Percentiles rank a stretch among this genome's conserved stretches.
phyloP scores from a whole-genome alignment of 2,329 filamentous ascomycete genomes.

The Teratosphaeria destructans region DNA sequence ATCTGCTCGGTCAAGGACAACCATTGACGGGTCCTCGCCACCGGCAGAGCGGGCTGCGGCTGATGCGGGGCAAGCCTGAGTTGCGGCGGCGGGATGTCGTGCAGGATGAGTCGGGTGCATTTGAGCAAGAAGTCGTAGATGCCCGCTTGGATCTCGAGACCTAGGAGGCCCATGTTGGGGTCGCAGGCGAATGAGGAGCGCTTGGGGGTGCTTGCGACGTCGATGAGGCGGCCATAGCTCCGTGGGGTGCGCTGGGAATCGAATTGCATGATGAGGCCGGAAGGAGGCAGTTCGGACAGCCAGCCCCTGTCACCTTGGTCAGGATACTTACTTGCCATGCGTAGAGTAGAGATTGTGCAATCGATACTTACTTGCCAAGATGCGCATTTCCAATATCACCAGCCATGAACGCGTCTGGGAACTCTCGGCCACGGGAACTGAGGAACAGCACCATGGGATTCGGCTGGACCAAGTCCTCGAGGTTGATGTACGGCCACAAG shows the following conservation, averaged over 20 bases:
- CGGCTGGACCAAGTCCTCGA: constrained; percentile 42
- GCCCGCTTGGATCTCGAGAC: constrained; percentile 1
- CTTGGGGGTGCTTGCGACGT: neutral
- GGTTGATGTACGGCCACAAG: constrained; percentile 47
- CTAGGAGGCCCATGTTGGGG: constrained; percentile 1
- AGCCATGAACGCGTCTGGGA: constrained; percentile 38
- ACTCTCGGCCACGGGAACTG: constrained; percentile 40
- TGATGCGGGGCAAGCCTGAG: constrained; percentile 8
- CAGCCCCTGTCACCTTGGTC: neutral
- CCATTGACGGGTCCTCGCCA: constrained; percentile 2
- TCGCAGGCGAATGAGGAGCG: neutral
- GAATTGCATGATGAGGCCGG: constrained; percentile 12
- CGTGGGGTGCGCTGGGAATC: constrained; percentile 18
- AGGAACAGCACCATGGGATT: constrained; percentile 41
- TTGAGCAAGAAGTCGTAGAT: constrained; percentile 36
- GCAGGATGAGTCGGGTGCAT: constrained; percentile 39
- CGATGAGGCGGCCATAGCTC: constrained; percentile 13
- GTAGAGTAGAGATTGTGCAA: neutral
- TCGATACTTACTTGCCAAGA: constrained; percentile 16
- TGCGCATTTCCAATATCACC: constrained; percentile 32
- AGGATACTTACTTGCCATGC: neutral
- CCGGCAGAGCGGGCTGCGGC: constrained; percentile 5
- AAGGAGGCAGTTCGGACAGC: neutral
- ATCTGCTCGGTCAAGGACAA: constrained; percentile 14
- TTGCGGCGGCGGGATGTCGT: constrained; percentile 26